phyloP scores from a whole-genome alignment of 176 grass and related monocot species.

The Oryza officinalis region DNA sequence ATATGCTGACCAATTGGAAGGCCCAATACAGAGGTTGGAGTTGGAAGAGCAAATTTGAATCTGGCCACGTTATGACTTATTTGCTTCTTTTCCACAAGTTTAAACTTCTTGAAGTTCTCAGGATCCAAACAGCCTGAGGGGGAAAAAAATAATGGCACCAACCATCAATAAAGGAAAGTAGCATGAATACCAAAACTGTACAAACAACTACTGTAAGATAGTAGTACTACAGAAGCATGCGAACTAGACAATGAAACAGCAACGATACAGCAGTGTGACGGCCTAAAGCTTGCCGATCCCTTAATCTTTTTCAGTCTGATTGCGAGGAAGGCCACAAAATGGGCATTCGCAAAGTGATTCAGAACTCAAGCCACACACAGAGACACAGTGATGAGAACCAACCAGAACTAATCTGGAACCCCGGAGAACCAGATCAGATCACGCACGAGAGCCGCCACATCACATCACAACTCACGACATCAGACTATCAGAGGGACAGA shows the following conservation, averaged over 20 bases:
- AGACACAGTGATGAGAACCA: not conserved
- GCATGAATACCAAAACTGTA: not conserved
- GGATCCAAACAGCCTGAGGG: slow-evolving; percentile 71
- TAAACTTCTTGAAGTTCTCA: slow-evolving; percentile 87
- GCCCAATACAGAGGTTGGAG: slow-evolving; percentile 68
- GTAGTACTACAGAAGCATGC: not conserved
- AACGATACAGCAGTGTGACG: not conserved
- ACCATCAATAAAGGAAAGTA: not conserved
- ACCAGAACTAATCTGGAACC: not conserved
- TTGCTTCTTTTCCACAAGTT: slow-evolving; percentile 86
- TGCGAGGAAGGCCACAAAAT: not conserved
- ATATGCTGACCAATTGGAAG: slow-evolving; percentile 97
- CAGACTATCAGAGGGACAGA: not conserved
- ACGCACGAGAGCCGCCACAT: not conserved
- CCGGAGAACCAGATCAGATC: slow-evolving; percentile 47
- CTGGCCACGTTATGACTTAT: slow-evolving; percentile 93
- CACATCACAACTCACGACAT: not conserved
- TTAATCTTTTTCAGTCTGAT: too few species aligned
- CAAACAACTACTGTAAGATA: not conserved
- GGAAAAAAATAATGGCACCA: not conserved
- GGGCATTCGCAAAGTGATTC: not conserved
- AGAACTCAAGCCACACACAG: too few species aligned
- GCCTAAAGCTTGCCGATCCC: not conserved
- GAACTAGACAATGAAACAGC: not conserved
- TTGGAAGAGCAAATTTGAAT: slow-evolving; percentile 81